Conservation (phyloP, 345 rosid species). For the Brassica nigra region DNA sequence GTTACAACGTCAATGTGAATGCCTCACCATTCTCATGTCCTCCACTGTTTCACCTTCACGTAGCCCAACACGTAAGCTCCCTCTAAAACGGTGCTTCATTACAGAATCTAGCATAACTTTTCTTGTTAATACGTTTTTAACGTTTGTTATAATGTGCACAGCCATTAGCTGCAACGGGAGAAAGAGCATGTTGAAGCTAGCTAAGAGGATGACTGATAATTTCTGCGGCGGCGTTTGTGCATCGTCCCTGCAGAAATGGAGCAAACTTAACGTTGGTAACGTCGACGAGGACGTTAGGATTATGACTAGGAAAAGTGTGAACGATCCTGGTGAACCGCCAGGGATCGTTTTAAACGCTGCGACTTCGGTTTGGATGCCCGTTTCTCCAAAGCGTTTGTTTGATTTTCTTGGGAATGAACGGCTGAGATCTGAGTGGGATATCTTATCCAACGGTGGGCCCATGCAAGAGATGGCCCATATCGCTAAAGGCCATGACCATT, state of each 20-base stretch:
- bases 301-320: slow-evolving; percentile 82
- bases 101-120: neutral
- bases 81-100: neutral
- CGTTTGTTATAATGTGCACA: slow-evolving; percentile 1
- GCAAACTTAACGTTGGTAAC: slow-evolving; percentile 65
- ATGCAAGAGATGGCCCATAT: slow-evolving; percentile 85
- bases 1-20: slow-evolving; percentile 91
- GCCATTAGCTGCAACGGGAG: slow-evolving; percentile 59
- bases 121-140: neutral
- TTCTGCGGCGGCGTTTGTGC: slow-evolving; percentile 97
- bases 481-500: slow-evolving; percentile 92
- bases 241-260: slow-evolving; percentile 85
- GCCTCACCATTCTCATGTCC: slow-evolving; percentile 91
- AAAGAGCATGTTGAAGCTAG: slow-evolving; percentile 91
- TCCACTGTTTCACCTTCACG: slow-evolving; percentile 50
- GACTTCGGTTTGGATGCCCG: slow-evolving; percentile 92
- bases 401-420: slow-evolving; percentile 84
- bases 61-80: slow-evolving; percentile 50
- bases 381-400: slow-evolving; percentile 69
- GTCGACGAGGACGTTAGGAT: slow-evolving; percentile 87
- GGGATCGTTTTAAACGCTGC: slow-evolving; percentile 89
- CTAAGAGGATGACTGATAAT: slow-evolving; percentile 89
- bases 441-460: slow-evolving; percentile 51
- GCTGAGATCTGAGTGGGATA: slow-evolving; percentile 93
- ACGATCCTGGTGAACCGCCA: slow-evolving; percentile 95